These are phyloP conservation scores for Fusarium multiceps DNA, from an alignment of 2,329 filamentous ascomycete species.

Conservation along the genomic window DNA sequence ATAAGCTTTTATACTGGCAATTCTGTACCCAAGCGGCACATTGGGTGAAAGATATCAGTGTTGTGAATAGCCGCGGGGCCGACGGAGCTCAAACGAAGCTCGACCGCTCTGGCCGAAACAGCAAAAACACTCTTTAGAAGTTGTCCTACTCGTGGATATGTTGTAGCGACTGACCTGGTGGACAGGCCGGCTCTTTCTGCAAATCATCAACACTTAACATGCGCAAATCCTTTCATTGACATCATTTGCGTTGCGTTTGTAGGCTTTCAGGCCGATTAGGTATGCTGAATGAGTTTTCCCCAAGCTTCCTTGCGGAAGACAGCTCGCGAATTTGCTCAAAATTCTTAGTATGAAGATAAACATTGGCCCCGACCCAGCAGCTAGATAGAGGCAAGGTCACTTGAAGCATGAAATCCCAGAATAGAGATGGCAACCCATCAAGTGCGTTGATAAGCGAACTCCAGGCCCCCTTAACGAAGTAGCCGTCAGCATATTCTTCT, in stretches of 20 bases:
- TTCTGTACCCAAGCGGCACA: background rate
- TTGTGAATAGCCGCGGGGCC: background rate
- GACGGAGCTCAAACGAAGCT: background rate
- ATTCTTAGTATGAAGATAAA: background rate
- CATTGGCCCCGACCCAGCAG: background rate
- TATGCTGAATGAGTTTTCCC: background rate
- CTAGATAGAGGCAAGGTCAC: background rate
- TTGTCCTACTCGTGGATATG: background rate
- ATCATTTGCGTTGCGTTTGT: background rate
- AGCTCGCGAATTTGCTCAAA: background rate
- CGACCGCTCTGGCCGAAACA: background rate
- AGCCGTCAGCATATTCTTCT: background rate
- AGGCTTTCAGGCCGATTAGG: background rate
- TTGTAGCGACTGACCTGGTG: too few species aligned
- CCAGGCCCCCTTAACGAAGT: background rate
- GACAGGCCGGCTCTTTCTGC: background rate
- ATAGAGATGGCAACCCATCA: background rate
- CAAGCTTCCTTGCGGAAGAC: background rate
- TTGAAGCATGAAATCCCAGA: background rate
- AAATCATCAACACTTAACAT: background rate
- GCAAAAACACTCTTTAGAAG: background rate
- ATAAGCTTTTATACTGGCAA: background rate
- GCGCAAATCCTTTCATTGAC: background rate
- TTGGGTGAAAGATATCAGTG: background rate
- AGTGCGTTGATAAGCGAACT: background rate